These are phyloP conservation scores for Metschnikowia rubicola DNA, from an alignment of 805 yeast species.

Conservation along the genomic window DNA sequence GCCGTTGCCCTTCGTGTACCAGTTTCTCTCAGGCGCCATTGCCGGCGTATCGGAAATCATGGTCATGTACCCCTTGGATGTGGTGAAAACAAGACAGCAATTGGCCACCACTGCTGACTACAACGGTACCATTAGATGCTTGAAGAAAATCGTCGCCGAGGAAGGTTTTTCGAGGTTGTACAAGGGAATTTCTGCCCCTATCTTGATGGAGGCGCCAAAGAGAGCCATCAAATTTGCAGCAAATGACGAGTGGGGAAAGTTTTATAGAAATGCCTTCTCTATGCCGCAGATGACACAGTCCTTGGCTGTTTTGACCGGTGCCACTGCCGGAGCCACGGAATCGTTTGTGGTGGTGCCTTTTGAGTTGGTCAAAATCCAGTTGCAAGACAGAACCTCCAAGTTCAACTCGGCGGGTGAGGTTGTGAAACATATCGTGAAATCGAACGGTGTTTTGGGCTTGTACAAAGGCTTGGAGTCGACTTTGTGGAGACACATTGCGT, in stretches of 20 bases:
- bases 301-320: constrained; percentile 88
- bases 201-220: constrained; percentile 98
- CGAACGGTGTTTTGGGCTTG: constrained; percentile 78
- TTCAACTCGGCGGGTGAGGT: constrained; percentile 86
- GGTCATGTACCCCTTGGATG: constrained; percentile 95
- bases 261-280: constrained; percentile 72
- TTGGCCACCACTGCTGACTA: constrained; percentile 63
- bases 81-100: constrained; percentile 95
- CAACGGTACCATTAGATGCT: constrained; percentile 79
- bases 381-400: constrained; percentile 83
- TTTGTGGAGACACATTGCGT: constrained; percentile 90
- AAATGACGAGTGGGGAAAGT: constrained; percentile 91
- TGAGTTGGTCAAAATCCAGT: constrained; percentile 89
- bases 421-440: constrained; percentile 61
- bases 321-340: constrained; percentile 97
- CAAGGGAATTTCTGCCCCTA: constrained; percentile 94
- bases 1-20: constrained; percentile 80
- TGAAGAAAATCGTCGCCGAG: constrained; percentile 73
- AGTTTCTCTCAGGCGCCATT: constrained; percentile 83
- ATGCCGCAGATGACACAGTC: constrained; percentile 70
- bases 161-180: constrained; percentile 86
- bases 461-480: constrained; percentile 97
- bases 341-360: constrained; percentile 97
- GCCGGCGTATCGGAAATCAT: constrained; percentile 97
- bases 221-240: constrained; percentile 98